phyloP scores from a whole-genome alignment of 257 asterid species.

The Nicotiana tabacum region DNA sequence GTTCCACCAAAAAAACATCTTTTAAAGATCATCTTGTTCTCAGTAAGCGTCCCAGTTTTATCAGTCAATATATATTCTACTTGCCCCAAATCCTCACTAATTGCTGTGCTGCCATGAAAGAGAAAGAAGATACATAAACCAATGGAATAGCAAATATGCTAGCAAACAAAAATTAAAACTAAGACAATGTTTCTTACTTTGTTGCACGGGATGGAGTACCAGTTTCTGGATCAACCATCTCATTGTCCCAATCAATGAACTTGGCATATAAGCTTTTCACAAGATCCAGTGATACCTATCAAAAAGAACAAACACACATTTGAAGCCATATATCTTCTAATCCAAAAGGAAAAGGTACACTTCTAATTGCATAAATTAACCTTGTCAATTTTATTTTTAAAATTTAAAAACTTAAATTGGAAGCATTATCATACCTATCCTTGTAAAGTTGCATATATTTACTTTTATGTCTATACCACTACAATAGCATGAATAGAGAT shows the following conservation, averaged over 20 bases:
- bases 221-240: constrained; percentile 88
- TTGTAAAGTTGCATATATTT: not conserved
- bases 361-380: not conserved
- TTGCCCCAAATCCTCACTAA: constrained; percentile 99
- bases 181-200: constrained; percentile 55
- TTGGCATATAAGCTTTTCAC: constrained; percentile 93
- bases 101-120: constrained; percentile 86
- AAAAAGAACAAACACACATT: constrained; percentile 11
- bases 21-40: constrained; percentile 90
- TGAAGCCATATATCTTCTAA: constrained; percentile 1
- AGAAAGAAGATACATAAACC: constrained; percentile 21
- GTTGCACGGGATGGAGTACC: constrained; percentile 73
- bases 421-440: not conserved
- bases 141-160: constrained; percentile 12
- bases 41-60: constrained; percentile 98
- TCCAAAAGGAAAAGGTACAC: not conserved
- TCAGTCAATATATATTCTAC: constrained; percentile 98
- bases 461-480: not conserved
- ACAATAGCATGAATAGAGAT: not conserved
- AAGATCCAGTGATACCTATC: constrained; percentile 94
- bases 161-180: constrained; percentile 11
- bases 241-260: constrained; percentile 94
- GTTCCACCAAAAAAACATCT: constrained; percentile 83
- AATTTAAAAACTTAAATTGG: not conserved
- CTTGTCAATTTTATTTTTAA: not conserved